Conservation (phyloP, 2,329 filamentous ascomycete genomes). For the Byssothecium circinans region DNA sequence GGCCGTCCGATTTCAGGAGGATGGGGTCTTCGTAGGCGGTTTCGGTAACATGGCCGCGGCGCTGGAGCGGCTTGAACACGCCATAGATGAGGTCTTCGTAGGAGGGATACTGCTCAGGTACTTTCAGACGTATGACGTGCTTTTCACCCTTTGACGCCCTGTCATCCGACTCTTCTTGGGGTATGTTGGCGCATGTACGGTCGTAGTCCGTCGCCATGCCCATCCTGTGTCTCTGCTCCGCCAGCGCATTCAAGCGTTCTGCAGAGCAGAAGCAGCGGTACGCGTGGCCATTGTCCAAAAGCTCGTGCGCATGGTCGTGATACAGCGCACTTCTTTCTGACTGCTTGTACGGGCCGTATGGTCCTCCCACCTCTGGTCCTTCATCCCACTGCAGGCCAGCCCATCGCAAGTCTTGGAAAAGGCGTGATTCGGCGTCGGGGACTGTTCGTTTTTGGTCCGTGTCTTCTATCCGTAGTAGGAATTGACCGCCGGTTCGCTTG, state of each 20-base stretch:
- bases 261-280: constrained; percentile 92
- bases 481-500: constrained; percentile 82
- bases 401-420: constrained; percentile 84
- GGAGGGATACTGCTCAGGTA: constrained; percentile 61
- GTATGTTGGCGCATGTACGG: constrained; percentile 71
- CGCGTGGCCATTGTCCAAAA: constrained; percentile 72
- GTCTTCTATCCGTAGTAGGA: constrained; percentile 89
- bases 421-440: constrained; percentile 71
- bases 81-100: constrained; percentile 84
- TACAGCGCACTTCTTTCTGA: constrained; percentile 80
- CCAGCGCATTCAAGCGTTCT: constrained; percentile 69
- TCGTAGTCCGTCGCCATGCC: constrained; percentile 66
- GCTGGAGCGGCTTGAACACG: constrained; percentile 35
- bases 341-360: constrained; percentile 83
- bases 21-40: constrained; percentile 77
- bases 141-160: constrained; percentile 69
- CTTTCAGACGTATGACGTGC: constrained; percentile 76
- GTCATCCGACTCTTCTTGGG: constrained; percentile 67
- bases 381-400: constrained; percentile 92
- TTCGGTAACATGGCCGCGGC: constrained; percentile 44
- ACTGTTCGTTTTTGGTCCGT: constrained; percentile 90
- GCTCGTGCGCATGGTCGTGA: constrained; percentile 65
- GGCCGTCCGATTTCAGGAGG: constrained; percentile 85
- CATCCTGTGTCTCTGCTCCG: constrained; percentile 61
- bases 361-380: constrained; percentile 79